Percentiles rank a stretch among this genome's conserved stretches.
Conservation (phyloP, 345 rosid genomes). For the Camelina hispida region DNA sequence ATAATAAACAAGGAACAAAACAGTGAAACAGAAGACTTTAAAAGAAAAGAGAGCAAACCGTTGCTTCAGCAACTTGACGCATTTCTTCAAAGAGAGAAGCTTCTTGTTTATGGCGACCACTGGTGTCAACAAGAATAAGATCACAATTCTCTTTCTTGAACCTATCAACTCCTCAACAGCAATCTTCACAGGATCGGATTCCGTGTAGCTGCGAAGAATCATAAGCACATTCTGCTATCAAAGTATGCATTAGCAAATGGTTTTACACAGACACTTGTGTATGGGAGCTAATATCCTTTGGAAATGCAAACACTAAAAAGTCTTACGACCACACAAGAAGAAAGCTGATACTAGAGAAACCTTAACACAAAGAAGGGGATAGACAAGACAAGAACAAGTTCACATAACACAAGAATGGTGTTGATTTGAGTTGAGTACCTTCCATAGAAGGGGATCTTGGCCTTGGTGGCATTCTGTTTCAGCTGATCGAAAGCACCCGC, state of each 20-base stretch:
- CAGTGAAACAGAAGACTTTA: neutral
- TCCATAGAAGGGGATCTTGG: conserved; percentile 88
- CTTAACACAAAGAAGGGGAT: neutral
- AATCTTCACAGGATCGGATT: conserved; percentile 93
- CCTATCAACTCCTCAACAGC: conserved; percentile 88
- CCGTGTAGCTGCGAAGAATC: conserved; percentile 67
- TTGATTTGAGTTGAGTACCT: conserved; percentile 55
- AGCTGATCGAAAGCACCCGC: conserved; percentile 79
- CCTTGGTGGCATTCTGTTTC: conserved; percentile 89
- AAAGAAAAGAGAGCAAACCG: conserved; percentile 49
- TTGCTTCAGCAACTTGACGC: conserved; percentile 98
- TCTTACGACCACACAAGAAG: no score
- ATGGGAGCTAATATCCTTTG: neutral
- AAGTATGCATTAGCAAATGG: neutral
- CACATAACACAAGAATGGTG: neutral
- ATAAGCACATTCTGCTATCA: conserved; percentile 12
- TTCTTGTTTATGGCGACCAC: conserved; percentile 98
- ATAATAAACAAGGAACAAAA: conserved; percentile 17
- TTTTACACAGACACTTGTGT: neutral
- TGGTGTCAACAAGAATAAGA: conserved; percentile 91
- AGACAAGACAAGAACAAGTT: no score
- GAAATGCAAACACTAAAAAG: neutral
- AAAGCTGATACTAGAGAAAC: neutral
- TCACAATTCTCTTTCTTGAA: conserved; percentile 90
- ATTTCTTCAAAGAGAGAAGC: conserved; percentile 97